Base-by-base conservation (phyloP, 768 basidiomycete genomes). In the Leucosporidium yakuticum region DNA sequence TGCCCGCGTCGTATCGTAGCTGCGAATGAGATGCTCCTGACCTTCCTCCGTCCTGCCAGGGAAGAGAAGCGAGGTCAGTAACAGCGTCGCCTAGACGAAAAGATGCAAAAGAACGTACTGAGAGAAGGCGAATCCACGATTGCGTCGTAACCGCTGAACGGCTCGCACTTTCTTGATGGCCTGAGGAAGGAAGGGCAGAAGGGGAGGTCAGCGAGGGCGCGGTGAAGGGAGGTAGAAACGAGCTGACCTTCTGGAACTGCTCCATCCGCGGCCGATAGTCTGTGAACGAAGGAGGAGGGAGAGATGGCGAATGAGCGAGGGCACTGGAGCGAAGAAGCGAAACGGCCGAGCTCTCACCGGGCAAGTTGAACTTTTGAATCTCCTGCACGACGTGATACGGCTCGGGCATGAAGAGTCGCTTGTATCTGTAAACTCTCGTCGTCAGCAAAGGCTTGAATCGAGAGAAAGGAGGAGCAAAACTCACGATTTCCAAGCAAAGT, bases 161-260 rank as follows among this genome's bases (percentile, higher is more conserved):
- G 96, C 96, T n/a, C 96, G 86, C 19, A 99, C 96, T 79, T 99
- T 99, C 80, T 97, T 98, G 83, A 99, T 99, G 21, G 96, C 96
- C 78, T 97, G 61, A 27, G 59, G 65, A 19, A 12, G 19, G 17
- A 21, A 20, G 47, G 48, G 4, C 21, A 3, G 29, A 21, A 29
- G 15, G 17, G n/a, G 36, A 57, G 25, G 32, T 44, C 9, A 36
- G 20, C 44, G 15, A 20, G 14, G 11, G 17, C 21, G 34, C 6
- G 29, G 32, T 44, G n/a, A n/a, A n/a, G 57, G 23, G 12, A 23
- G n/a, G 9, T 5, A 36, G n/a, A n/a, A 15, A 36, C 17, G 8
- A 51, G 27, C 65, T 44, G 14, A 69, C 68, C 68, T 75, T 75
- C 47, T 75, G 74, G 70, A 77, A 97, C 88, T 98, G 96, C 79